A percentile compares a stretch with the other conserved stretches of the same genome.
Conservation (phyloP, 140 eudicot species). For the Anethum foeniculum region DNA sequence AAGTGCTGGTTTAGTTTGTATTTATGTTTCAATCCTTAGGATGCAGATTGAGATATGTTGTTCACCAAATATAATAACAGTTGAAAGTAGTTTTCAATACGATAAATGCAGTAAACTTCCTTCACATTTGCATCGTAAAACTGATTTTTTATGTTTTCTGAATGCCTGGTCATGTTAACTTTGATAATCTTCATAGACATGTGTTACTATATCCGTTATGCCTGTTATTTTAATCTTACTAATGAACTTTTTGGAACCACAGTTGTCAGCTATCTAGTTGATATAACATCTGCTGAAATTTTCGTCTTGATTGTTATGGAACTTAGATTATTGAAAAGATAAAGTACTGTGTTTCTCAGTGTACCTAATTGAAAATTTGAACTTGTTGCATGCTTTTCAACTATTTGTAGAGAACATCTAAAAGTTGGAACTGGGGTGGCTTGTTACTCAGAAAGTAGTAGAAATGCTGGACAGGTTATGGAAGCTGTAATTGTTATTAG, state of each 20-base stretch:
- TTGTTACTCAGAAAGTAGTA: constrained; percentile 33
- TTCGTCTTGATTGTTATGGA: neutral
- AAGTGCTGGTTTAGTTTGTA: neutral
- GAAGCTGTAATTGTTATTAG: constrained; percentile 77
- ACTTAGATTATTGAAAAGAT: neutral
- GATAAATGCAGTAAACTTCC: neutral
- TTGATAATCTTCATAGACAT: neutral
- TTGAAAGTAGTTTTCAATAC: neutral
- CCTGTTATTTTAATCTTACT: neutral
- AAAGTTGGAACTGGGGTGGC: constrained; percentile 68
- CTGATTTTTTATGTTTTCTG: neutral
- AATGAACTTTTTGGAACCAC: neutral
- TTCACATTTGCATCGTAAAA: neutral
- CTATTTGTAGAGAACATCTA: constrained; percentile 36
- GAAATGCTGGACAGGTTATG: constrained; percentile 27
- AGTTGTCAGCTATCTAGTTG: constrained; percentile 4
- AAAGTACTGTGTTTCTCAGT: neutral
- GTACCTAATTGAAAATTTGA: neutral
- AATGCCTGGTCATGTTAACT: neutral
- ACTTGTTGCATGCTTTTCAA: constrained; percentile 1
- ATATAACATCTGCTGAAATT: neutral
- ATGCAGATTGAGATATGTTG: neutral
- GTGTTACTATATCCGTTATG: neutral
- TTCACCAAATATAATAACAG: neutral
- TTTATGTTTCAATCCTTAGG: neutral